Conservation (phyloP, 169 alveolate genomes). For the Cryptosporidium parvum region DNA sequence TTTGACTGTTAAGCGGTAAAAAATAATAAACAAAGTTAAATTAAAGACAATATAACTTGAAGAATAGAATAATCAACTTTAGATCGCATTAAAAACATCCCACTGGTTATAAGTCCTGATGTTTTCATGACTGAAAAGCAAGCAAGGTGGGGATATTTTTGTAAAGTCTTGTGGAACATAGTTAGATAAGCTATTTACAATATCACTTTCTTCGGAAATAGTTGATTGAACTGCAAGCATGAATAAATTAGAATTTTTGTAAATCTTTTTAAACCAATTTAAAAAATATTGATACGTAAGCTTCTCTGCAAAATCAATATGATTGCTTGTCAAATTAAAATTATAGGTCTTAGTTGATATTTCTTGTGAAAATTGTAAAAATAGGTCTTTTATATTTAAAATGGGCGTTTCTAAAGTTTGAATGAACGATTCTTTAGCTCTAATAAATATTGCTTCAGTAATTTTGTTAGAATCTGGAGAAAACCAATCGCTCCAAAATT, state of each 20-base stretch:
- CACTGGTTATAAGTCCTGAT: conserved; percentile 31
- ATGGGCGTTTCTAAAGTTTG: conserved; percentile 2
- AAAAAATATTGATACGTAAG: conserved; percentile 14
- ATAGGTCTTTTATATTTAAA: too few species aligned
- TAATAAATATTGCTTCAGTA: neutral
- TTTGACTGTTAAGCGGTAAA: too few species aligned
- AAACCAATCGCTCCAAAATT: conserved; percentile 37
- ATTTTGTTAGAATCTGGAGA: neutral
- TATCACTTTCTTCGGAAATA: neutral
- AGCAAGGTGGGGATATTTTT: neutral
- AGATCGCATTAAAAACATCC: neutral
- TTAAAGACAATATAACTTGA: neutral
- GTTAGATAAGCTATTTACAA: neutral
- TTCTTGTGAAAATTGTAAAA: neutral
- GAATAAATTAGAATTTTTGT: neutral
- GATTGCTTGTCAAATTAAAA: neutral
- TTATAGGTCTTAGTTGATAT: conserved; percentile 3
- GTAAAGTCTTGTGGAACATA: conserved; percentile 25
- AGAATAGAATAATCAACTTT: neutral
- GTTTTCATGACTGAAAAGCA: neutral
- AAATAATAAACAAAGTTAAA: too few species aligned
- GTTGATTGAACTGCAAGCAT: conserved; percentile 33
- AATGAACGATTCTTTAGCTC: neutral
- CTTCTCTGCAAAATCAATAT: neutral
- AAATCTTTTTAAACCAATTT: conserved; percentile 8